Base-by-base conservation (phyloP, 768 basidiomycete species). In the Tubosaeta sp. region DNA sequence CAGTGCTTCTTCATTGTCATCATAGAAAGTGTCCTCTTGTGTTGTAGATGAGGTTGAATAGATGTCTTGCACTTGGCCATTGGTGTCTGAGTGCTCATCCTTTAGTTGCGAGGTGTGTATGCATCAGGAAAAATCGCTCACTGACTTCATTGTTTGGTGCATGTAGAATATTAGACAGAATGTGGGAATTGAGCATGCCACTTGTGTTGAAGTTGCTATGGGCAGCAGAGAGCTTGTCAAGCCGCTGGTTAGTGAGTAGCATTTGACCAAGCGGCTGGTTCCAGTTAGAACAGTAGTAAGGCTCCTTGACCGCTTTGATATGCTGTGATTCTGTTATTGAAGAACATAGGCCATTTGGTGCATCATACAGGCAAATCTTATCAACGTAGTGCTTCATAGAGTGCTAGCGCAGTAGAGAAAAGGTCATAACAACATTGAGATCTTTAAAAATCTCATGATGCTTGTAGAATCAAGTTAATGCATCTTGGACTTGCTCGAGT, bases 261-360 rank as follows among this genome's bases (percentile, higher is more conserved):
- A 73, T 73, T 48, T 72, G 69, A 29, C 47, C 6, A 66, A 59
- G 2, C 55, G 43, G 39, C 44, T 61, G 0, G 26, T 48, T 14
- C 3, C 11, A 39, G 55, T 71, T 16, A 65, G 72, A 8, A 48
- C 5, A 54, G 0, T 53, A 58, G 53, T 64, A 75, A 1, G 71
- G 72, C 12, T 53, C 11, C 17, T 53, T 53, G 5, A 74, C 63
- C 0, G 70, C 70, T 17, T 67, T 68, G 53, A 72, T 71, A 34
- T 71, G 72, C 33, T 68, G 66, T 0, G 62, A 66, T 31, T 74
- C 71, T 0, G 66, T 73, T 1, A 72, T 72, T 6, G 69, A 73
- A 0, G 66, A 69, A 42, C 71, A 72, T 0, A 72, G 60, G 0
- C 72, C 66, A 44, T 71, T 72, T 1, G 67, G 72, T 2, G 65